A percentile compares a stretch with the other conserved stretches of the same genome.
These are phyloP conservation scores for Apiospora koreana DNA, from an alignment of 2,329 filamentous ascomycete species.

Conservation along the genomic window DNA sequence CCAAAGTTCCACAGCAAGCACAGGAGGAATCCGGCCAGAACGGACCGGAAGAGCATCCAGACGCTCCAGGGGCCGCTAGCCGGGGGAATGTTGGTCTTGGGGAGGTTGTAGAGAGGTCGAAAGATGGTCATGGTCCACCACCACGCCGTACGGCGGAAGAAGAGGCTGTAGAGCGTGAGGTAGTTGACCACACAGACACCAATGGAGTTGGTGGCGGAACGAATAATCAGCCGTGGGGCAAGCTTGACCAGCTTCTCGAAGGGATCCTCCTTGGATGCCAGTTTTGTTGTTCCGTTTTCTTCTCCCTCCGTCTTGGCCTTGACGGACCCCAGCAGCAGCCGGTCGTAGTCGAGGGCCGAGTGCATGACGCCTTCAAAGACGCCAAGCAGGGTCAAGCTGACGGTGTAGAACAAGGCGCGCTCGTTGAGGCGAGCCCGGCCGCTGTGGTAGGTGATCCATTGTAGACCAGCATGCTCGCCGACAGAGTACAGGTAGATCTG, in stretches of 20 bases:
- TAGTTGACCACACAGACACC: constrained; percentile 42
- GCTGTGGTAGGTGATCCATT: constrained; percentile 71
- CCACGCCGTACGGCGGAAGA: constrained; percentile 68
- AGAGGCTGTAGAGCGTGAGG: constrained; percentile 58
- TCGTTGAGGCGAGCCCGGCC: constrained; percentile 80
- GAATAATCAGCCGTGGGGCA: constrained; percentile 31
- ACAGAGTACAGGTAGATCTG: constrained; percentile 79
- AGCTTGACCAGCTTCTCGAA: constrained; percentile 43
- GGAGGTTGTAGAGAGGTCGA: constrained; percentile 73
- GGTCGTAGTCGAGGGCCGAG: constrained; percentile 73
- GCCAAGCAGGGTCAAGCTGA: constrained; percentile 69
- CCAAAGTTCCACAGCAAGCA: constrained; percentile 74
- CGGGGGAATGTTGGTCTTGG: constrained; percentile 67
- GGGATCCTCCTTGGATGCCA: constrained; percentile 16
- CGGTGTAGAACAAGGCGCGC: constrained; percentile 77
- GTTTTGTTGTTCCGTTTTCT: constrained; percentile 16
- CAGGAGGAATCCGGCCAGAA: constrained; percentile 66
- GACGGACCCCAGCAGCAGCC: constrained; percentile 51
- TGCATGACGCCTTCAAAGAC: constrained; percentile 70
- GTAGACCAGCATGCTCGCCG: constrained; percentile 60
- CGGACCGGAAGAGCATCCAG: constrained; percentile 56
- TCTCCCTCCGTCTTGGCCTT: constrained; percentile 27
- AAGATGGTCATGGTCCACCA: constrained; percentile 69
- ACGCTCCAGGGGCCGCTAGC: constrained; percentile 58
- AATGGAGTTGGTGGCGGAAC: constrained; percentile 34